Percentiles rank a stretch among this genome's conserved stretches.
Evolutionary conservation across 306 rosid genomes (phyloP).

Genomic region (Cucurbita argyrosperma): DNA sequence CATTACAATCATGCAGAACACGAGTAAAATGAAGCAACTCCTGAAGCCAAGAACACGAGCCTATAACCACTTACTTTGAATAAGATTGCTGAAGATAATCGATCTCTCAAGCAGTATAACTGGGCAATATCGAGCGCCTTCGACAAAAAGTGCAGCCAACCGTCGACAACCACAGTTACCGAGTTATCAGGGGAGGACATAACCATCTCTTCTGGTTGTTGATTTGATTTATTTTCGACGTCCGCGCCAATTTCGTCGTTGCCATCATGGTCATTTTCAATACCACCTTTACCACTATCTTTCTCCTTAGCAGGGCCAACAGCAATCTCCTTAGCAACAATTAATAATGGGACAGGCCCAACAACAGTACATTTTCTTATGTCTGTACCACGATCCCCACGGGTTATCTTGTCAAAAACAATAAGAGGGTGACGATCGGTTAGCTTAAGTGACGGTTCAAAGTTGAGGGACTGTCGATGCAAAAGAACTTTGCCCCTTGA

Average conservation of each 20-base stretch:
- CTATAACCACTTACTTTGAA: constrained; percentile 34
- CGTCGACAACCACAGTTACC: constrained; percentile 57
- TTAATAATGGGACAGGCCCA: constrained; percentile 65
- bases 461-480: constrained; percentile 38
- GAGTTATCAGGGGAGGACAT: constrained; percentile 66
- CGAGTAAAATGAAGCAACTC: not conserved
- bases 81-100: constrained; percentile 57
- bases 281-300: constrained; percentile 7
- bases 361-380: constrained; percentile 53
- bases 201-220: constrained; percentile 26
- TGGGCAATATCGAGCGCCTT: constrained; percentile 91
- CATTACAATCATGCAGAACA: not conserved
- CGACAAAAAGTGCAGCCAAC: constrained; percentile 59
- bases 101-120: constrained; percentile 81
- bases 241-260: constrained; percentile 15
- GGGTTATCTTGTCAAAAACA: constrained; percentile 62
- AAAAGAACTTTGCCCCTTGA: constrained; percentile 49
- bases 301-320: constrained; percentile 40
- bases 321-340: constrained; percentile 74
- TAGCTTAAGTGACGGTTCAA: constrained; percentile 14
- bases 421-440: constrained; percentile 21
- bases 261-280: not conserved
- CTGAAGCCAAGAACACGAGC: not conserved
- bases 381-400: constrained; percentile 47
- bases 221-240: constrained; percentile 28